Evolutionary conservation across 2,329 filamentous ascomycete genomes (phyloP).

Genomic region (Xenoacremonium recifei): DNA sequence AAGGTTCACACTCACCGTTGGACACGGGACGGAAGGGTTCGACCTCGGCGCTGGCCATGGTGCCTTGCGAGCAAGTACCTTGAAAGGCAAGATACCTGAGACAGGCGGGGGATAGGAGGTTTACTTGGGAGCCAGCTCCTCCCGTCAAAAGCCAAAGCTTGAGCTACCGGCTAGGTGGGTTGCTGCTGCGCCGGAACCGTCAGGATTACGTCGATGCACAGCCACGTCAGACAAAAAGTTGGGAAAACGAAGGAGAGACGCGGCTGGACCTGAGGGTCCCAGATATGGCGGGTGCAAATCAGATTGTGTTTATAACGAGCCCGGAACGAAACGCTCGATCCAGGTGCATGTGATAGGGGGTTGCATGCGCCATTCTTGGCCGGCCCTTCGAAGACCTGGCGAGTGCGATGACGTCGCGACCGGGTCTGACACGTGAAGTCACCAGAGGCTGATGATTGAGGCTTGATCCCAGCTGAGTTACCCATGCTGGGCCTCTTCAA

Average conservation of each 20-base stretch:
- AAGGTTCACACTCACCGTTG: too few relatives aligned
- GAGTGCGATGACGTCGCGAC: slow-evolving; percentile 13
- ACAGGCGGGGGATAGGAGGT: too few relatives aligned
- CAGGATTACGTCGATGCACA: slow-evolving; percentile 5
- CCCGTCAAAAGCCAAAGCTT: slow-evolving; percentile 3
- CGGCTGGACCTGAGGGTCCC: too few relatives aligned
- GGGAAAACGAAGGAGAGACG: slow-evolving; percentile 2
- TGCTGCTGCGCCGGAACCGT: slow-evolving; percentile 4
- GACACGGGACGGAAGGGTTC: slow-evolving; percentile 5
- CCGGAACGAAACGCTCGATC: slow-evolving; percentile 9
- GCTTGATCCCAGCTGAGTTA: too few relatives aligned
- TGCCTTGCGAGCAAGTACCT: slow-evolving; percentile 1
- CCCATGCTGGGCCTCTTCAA: too few relatives aligned
- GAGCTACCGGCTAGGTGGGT: slow-evolving; percentile 7
- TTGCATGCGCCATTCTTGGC: not conserved
- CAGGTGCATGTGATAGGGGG: slow-evolving; percentile 12
- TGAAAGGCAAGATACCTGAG: not conserved
- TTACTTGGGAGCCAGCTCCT: not conserved
- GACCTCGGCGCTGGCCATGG: slow-evolving; percentile 15
- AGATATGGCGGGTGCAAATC: too few relatives aligned
- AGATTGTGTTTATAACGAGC: slow-evolving; percentile 4
- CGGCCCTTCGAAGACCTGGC: not conserved
- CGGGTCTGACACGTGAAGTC: slow-evolving; percentile 26
- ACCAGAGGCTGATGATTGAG: slow-evolving; percentile 15
- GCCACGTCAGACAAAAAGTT: slow-evolving; percentile 13